Conservation (phyloP, 164 flowering plant species). For the Tetrastigma voinierianum region DNA sequence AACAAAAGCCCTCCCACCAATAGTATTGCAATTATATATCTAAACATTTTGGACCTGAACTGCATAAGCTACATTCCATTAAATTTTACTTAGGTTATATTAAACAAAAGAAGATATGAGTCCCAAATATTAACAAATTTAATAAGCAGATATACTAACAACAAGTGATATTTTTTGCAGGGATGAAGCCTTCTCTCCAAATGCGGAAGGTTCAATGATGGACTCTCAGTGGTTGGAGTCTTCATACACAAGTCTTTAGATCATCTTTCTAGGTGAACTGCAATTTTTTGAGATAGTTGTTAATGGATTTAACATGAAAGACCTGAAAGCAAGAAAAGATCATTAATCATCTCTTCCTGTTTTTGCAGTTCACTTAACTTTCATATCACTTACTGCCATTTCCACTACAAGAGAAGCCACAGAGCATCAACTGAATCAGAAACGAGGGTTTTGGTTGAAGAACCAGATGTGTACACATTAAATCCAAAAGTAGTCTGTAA, state of each 20-base stretch:
- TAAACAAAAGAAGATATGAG: no score
- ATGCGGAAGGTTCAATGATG: conserved; percentile 78
- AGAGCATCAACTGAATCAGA: conserved; percentile 22
- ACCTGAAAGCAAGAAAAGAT: background rate
- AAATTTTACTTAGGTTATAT: no score
- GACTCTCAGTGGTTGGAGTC: conserved; percentile 79
- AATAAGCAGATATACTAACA: background rate
- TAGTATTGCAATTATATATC: no score
- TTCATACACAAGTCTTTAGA: conserved; percentile 80
- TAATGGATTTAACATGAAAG: background rate
- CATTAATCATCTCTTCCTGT: background rate
- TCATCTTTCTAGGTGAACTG: conserved; percentile 65
- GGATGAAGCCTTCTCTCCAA: conserved; percentile 65
- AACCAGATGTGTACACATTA: no score
- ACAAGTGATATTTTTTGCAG: conserved; percentile 24
- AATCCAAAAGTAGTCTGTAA: conserved; percentile 13
- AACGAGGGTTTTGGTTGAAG: conserved; percentile 8
- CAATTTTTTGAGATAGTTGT: background rate
- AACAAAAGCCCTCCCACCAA: no score
- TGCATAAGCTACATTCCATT: no score
- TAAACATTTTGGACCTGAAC: no score
- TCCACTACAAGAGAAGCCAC: conserved; percentile 29
- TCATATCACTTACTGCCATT: conserved; percentile 64
- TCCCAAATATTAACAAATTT: no score
- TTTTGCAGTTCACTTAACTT: conserved; percentile 72